A percentile compares a stretch with the other conserved stretches of the same genome.
Conservation (phyloP, 306 rosid genomes). For the Gastrolobium villosum region DNA sequence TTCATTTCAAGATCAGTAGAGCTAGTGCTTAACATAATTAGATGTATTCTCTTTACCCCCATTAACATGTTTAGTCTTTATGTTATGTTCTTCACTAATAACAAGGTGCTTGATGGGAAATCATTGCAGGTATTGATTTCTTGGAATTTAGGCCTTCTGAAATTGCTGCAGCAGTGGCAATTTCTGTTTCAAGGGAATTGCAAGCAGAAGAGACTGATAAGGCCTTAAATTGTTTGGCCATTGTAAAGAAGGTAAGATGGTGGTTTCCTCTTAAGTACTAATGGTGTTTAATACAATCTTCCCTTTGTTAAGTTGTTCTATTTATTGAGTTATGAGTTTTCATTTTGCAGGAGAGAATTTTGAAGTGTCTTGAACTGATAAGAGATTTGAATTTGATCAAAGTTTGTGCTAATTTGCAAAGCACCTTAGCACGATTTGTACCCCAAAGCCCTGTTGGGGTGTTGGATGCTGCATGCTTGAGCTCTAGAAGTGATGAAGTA, state of each 20-base stretch:
- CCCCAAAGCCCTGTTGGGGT: slow-evolving; percentile 77
- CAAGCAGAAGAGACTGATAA: slow-evolving; percentile 57
- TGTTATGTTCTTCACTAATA: slow-evolving; percentile 43
- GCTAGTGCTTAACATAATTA: slow-evolving; percentile 58
- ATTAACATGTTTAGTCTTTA: neutral
- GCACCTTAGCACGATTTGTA: slow-evolving; percentile 39
- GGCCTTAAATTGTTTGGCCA: slow-evolving; percentile 57
- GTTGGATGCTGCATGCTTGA: slow-evolving; percentile 69
- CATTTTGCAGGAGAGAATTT: slow-evolving; percentile 72
- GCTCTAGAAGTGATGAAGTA: slow-evolving; percentile 68
- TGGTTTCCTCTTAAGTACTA: slow-evolving; percentile 25
- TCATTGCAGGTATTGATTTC: slow-evolving; percentile 80
- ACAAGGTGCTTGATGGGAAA: slow-evolving; percentile 51
- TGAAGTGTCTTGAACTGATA: slow-evolving; percentile 77
- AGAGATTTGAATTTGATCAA: slow-evolving; percentile 54
- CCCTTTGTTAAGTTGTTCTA: slow-evolving; percentile 4
- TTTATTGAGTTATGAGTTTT: slow-evolving; percentile 28
- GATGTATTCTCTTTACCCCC: slow-evolving; percentile 56
- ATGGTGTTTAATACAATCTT: neutral
- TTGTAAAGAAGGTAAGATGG: slow-evolving; percentile 68
- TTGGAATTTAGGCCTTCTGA: slow-evolving; percentile 91
- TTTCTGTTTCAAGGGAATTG: slow-evolving; percentile 58
- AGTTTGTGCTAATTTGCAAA: slow-evolving; percentile 48
- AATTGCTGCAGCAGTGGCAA: slow-evolving; percentile 85
- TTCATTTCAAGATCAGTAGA: slow-evolving; percentile 55